These are phyloP conservation scores for Collariella sp. DNA, from an alignment of 495 filamentous ascomycete genomes.

Conservation along the genomic window DNA sequence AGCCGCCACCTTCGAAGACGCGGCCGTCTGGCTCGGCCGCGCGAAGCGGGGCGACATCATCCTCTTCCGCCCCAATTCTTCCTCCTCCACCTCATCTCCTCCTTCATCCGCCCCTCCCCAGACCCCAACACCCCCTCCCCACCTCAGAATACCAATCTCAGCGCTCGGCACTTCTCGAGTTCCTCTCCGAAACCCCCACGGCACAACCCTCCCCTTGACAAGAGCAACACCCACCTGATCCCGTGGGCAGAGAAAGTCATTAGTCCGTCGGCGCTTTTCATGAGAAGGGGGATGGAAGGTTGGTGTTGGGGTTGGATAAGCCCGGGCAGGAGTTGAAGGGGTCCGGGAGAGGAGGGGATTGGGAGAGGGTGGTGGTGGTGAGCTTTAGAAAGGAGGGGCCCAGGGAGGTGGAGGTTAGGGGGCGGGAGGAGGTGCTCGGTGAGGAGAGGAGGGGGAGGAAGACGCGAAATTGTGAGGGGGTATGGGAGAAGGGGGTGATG, in stretches of 20 bases:
- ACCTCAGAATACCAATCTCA: constrained; percentile 37
- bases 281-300: constrained; percentile 42
- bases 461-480: neutral
- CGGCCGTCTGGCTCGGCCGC: constrained; percentile 57
- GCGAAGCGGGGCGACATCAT: constrained; percentile 59
- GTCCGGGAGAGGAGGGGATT: constrained; percentile 55
- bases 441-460: constrained; percentile 15
- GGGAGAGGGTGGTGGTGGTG: constrained; percentile 64
- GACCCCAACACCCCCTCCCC: constrained; percentile 11
- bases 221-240: constrained; percentile 27
- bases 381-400: constrained; percentile 49
- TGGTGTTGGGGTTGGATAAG: constrained; percentile 59
- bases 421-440: constrained; percentile 19
- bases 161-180: constrained; percentile 48
- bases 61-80: constrained; percentile 83
- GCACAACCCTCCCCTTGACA: neutral
- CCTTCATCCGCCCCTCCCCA: constrained; percentile 39
- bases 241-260: constrained; percentile 76
- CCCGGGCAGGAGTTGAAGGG: constrained; percentile 63
- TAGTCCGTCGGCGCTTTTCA: constrained; percentile 52
- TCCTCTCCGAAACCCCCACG: constrained; percentile 39
- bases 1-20: constrained; percentile 64
- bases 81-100: constrained; percentile 57
- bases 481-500: neutral
- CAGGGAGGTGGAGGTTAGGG: constrained; percentile 21